Base-by-base conservation (phyloP, 202 grass and related monocot species). In the Carex sylvatica region DNA sequence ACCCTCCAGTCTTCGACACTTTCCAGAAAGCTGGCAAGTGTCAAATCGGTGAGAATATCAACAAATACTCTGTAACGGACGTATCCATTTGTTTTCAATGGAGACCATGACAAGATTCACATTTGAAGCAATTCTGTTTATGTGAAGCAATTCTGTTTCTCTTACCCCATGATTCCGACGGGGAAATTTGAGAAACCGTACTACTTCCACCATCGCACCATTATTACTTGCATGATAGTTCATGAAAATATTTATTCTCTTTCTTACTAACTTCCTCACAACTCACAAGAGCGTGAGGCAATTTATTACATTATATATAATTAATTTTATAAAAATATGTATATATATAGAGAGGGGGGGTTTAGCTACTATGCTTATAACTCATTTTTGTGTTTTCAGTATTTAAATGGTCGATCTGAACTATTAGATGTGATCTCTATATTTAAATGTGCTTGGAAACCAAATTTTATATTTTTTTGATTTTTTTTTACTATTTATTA, bases 171-270 rank as follows among this genome's bases (percentile, higher is more conserved):
- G 16, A 67, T 66, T 66, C 4, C 13, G 28, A 68, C 1, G 6
- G 13, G 14, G 31, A 38, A 40, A 72, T 24, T 4, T n/a, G 19
- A 46, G 69, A 72, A 72, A 24, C 19, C 69, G 69, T 72, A 49
- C 38, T 14, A 14, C 4, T 24, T 49, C 16, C 36, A 44, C 67
- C 67, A 46, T 70, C 67, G 3, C 18, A 70, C 65, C 6, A 40
- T 22, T 22, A 46, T 58, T 77, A 58, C 13, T 76, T 77, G 52
- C 3, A 19, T 58, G 16, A 11, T 77, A 77, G 73, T 77, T 58
- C 51, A 77, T 35, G 73, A 77, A 33, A 33, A 76, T 55, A 56
- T 58, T 77, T 77, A 58, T 35, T 77, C 35, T 35, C 58, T 56
- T 13, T 7, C 26, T 20, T 6, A 76, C 15, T 36, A 77, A 31